Conservation (phyloP, 495 filamentous ascomycete genomes). For the Annulohypoxylon nitens region DNA sequence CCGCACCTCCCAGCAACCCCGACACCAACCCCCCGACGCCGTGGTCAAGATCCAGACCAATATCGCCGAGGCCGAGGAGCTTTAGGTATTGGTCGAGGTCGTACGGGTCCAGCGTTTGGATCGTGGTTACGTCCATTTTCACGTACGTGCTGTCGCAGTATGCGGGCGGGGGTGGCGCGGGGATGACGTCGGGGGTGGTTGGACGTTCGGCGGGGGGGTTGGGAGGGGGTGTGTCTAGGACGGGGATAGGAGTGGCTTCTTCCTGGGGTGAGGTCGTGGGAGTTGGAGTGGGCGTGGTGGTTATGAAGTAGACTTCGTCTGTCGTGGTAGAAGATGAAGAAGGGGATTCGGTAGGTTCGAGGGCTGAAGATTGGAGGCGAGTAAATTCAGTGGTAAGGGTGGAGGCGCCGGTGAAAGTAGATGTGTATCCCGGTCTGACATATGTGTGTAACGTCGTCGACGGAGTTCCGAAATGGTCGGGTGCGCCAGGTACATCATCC, state of each 20-base stretch:
- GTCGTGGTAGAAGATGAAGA: background rate
- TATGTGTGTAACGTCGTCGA: conserved; percentile 12
- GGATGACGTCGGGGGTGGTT: background rate
- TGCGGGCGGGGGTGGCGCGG: background rate
- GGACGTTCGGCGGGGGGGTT: conserved; percentile 2
- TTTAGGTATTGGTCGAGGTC: conserved; percentile 29
- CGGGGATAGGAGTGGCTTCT: background rate
- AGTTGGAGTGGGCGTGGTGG: background rate
- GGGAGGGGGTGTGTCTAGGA: background rate
- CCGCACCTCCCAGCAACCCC: conserved; percentile 11
- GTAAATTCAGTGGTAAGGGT: conserved; percentile 9
- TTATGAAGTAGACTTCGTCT: background rate
- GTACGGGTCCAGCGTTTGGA: conserved; percentile 31
- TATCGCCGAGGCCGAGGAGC: background rate
- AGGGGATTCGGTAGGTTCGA: background rate
- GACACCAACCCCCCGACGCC: conserved; percentile 12
- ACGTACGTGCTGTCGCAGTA: conserved; percentile 39
- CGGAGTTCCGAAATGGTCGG: background rate
- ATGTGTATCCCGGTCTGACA: conserved; percentile 18
- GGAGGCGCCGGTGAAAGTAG: background rate
- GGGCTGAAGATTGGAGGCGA: conserved; percentile 3
- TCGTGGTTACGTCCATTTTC: conserved; percentile 37
- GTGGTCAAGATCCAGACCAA: conserved; percentile 24
- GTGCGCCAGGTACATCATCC: background rate
- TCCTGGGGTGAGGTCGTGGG: background rate